Evolutionary conservation across 768 basidiomycete genomes (phyloP).

Genomic region (Kwoniella europaea): DNA sequence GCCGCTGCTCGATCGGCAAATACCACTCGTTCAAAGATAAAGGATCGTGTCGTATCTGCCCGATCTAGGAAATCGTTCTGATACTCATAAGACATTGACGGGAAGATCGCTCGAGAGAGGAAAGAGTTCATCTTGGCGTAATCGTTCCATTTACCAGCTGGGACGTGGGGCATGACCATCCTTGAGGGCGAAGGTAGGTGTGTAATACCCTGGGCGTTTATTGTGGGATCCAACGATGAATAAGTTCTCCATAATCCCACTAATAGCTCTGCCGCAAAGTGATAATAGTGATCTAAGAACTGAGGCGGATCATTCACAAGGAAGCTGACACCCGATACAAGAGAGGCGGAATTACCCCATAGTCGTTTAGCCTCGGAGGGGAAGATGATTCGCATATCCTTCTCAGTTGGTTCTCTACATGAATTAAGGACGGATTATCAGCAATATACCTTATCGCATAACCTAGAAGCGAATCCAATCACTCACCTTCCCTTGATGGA

Average conservation of each 20-base stretch:
- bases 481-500: constrained; percentile 61
- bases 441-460: not conserved
- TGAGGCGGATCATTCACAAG: constrained; percentile 83
- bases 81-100: constrained; percentile 79
- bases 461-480: not conserved
- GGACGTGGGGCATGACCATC: constrained; percentile 74
- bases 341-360: constrained; percentile 73
- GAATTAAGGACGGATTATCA: not conserved
- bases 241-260: constrained; percentile 93
- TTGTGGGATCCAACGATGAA: constrained; percentile 74
- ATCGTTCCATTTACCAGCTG: constrained; percentile 83
- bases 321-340: constrained; percentile 81
- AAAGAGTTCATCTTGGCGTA: constrained; percentile 90
- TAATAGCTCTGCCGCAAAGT: constrained; percentile 89
- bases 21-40: constrained; percentile 84
- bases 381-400: constrained; percentile 77
- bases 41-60: constrained; percentile 68
- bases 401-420: constrained; percentile 70
- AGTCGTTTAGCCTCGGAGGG: constrained; percentile 69
- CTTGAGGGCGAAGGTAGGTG: constrained; percentile 74
- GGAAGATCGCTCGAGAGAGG: constrained; percentile 78
- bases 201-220: constrained; percentile 70
- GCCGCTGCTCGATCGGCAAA: constrained; percentile 85
- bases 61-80: constrained; percentile 83
- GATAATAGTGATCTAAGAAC: constrained; percentile 89